Conservation (phyloP, 768 basidiomycete species). For the Rhizopogon vulgaris region DNA sequence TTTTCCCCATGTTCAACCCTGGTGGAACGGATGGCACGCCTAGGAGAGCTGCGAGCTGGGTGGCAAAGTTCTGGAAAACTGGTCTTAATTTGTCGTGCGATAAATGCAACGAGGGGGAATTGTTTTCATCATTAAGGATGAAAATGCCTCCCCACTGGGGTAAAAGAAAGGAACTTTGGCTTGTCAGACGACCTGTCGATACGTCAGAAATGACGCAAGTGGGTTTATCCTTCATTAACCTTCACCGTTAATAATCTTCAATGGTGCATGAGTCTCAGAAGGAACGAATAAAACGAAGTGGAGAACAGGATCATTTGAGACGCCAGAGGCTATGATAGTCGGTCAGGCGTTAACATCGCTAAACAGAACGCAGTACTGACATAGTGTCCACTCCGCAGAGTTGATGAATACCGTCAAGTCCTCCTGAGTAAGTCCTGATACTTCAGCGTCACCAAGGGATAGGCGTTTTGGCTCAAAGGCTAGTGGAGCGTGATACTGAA, state of each 20-base stretch:
- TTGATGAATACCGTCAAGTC: constrained; percentile 92
- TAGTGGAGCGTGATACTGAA: constrained; percentile 87
- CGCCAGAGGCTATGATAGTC: constrained; percentile 67
- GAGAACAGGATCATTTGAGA: constrained; percentile 88
- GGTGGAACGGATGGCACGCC: constrained; percentile 64
- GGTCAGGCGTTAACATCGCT: background rate
- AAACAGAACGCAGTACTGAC: constrained; percentile 35
- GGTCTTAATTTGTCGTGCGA: constrained; percentile 39
- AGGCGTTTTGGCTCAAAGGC: constrained; percentile 61
- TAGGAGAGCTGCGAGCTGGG: constrained; percentile 74
- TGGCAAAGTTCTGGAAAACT: constrained; percentile 58
- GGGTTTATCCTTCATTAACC: constrained; percentile 29
- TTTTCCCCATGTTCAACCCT: constrained; percentile 29
- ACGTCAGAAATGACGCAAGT: constrained; percentile 7
- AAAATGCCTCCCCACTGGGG: constrained; percentile 94
- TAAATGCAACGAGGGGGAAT: constrained; percentile 18
- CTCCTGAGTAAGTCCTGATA: constrained; percentile 65
- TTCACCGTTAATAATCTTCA: constrained; percentile 54
- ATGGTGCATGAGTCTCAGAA: constrained; percentile 56
- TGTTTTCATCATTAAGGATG: constrained; percentile 54
- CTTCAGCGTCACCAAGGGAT: constrained; percentile 24
- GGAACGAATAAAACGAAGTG: constrained; percentile 92
- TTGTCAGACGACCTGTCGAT: constrained; percentile 37
- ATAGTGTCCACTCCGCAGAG: constrained; percentile 92
- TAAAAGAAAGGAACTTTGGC: constrained; percentile 70